Evolutionary conservation across 75 land plant species (phyloP), one percentile per base, ranked within the genome.

Genomic region (Chamaecyparis obtusa): DNA sequence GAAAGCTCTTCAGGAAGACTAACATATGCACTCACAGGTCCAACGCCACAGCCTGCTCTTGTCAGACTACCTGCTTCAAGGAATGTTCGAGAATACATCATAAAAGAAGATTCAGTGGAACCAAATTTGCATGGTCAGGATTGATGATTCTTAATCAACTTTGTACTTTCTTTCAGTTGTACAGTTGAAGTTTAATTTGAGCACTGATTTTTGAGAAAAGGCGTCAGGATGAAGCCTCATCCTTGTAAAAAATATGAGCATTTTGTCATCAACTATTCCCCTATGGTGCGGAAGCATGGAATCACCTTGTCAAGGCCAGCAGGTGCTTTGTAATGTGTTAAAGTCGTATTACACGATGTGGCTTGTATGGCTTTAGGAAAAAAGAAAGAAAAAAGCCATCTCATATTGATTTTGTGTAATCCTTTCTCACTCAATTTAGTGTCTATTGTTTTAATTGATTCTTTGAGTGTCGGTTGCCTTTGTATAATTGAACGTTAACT

Each of bases 1-100:
- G 99, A 98, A 87, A 95, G 89, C 86, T 95, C 99, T 36, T 92
- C 99, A 9, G 92, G 92, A 2, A 90, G 91, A 82, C 87, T 92
- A 17, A 91, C 93, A 30, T 98, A 96, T 83, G 93, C 99, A 24
- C 94, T 98, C 13, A 89, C 99, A 24, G 96, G 94, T 80, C 99
- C 99, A 75, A 91, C 96, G 19, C 87, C 93, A 33, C 96, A 93
- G 39, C 85, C 95, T 81, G 83, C 92, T 75, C 72, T 87, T 16
- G 88, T 81, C 13, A 89, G 91, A 86, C 87, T 94, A 24, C 91
- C 98, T 35, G 82, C 89, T 48, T 75, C 91, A 35, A 56, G 55
- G 35, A 69, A 16, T 83, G 27, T 41, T 69, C 88, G 46, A 35
- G 76, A 71, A 32, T 79, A 88, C 8, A 48, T 16, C 16, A 86